Base-by-base conservation (phyloP, 768 basidiomycete genomes). In the Auriculariales sp. region DNA sequence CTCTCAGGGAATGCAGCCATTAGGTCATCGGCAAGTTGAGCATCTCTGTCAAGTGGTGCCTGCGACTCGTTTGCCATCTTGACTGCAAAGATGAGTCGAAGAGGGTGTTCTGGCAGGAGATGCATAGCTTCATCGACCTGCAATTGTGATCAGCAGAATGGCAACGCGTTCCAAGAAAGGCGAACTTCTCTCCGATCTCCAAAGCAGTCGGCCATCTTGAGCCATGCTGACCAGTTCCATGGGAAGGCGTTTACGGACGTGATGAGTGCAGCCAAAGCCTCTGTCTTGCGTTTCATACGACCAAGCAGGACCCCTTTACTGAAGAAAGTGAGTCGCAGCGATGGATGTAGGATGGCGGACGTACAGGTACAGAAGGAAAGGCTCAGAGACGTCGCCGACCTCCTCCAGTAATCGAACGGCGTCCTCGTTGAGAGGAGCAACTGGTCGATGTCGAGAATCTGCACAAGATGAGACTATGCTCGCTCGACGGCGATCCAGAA, bases 141-240 rank as follows among this genome's bases (percentile, higher is more conserved):
- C 12, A 14, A 4, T 46, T n/a, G 5, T 17, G 6, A 49, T 27
- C 9, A 4, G 19, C 12, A 7, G 12, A n/a, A 31, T 28, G 5
- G 11, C 9, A 12, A 31, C 33, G 32, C 7, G 3, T 1, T 11
- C 25, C 29, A 27, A 46, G 29, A 19, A 45, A 28, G 17, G 56
- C 61, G 31, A 49, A 92, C 92, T 80, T 94, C 89, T 66, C 91
- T 87, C 14, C 78, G 79, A 54, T 91, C 88, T 12, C 77, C 75
- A 28, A 92, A 73, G 59, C 86, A 85, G 48, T 77, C 78, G 2
- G 75, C 74, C n/a, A 98, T 69, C 35, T 90, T 72, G 6, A 75
- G 67, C 92, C 92, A 98, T n/a, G 79, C 70, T 25, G 86, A 84
- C 92, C 93, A 98, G 60, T 97, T 97, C 81, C 88, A 97, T 11